Evolutionary conservation across 1,139 yeast genomes (phyloP).

Genomic region (Blastobotrys indianensis): DNA sequence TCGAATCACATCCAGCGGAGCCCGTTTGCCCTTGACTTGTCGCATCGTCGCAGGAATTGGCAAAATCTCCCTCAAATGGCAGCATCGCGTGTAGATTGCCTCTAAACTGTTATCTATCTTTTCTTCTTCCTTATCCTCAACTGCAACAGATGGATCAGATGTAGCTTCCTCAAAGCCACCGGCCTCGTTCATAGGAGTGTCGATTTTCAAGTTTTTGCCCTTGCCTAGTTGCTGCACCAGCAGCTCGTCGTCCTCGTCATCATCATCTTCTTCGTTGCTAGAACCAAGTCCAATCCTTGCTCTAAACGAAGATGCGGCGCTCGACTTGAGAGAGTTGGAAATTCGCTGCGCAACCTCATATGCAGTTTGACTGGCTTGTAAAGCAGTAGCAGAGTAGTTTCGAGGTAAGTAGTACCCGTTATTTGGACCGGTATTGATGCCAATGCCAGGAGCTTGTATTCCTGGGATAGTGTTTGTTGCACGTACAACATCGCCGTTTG

Average conservation of each 20-base stretch:
- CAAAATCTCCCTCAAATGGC: constrained; percentile 84
- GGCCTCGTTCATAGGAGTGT: constrained; percentile 22
- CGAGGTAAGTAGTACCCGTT: constrained; percentile 17
- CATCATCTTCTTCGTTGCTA: constrained; percentile 25
- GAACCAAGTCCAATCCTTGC: background rate
- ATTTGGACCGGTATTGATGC: constrained; percentile 14
- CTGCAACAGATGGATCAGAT: constrained; percentile 25
- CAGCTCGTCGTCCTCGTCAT: constrained; percentile 26
- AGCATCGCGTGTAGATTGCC: constrained; percentile 73
- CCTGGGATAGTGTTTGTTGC: too few species aligned
- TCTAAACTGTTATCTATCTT: constrained; percentile 21
- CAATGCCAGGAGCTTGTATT: constrained; percentile 13
- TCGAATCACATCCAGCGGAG: constrained; percentile 71
- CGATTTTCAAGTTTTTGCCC: constrained; percentile 15
- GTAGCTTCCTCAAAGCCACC: too few species aligned
- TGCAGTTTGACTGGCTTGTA: constrained; percentile 29
- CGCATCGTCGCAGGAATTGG: constrained; percentile 89
- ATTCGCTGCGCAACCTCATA: constrained; percentile 31
- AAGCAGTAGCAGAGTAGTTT: constrained; percentile 26
- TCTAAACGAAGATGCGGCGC: constrained; percentile 10
- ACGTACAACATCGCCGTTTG: constrained; percentile 30
- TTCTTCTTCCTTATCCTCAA: constrained; percentile 14
- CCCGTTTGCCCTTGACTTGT: constrained; percentile 69
- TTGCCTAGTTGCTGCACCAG: background rate
- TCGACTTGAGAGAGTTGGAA: constrained; percentile 24